These are phyloP conservation scores for Wallacemonas sp. DNA, from an alignment of 208 protist genomes.

Conservation along the genomic window DNA sequence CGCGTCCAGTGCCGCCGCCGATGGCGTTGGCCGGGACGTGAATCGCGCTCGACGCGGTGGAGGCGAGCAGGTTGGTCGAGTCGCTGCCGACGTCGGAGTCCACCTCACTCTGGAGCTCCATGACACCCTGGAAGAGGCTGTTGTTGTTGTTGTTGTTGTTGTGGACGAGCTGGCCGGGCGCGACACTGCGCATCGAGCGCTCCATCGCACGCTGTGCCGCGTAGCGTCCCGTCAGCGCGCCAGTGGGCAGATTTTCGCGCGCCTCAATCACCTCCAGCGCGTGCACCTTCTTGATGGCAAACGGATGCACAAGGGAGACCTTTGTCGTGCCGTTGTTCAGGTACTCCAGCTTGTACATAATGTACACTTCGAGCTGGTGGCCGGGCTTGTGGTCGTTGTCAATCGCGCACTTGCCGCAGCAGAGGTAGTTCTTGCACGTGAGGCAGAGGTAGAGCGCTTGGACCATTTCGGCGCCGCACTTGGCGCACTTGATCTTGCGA, in stretches of 20 bases:
- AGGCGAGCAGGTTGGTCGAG: conserved; percentile 3
- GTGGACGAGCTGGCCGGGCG: not conserved
- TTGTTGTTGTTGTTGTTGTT: no score
- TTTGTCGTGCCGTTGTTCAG: conserved; percentile 28
- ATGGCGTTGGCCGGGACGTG: not conserved
- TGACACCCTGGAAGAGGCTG: conserved; percentile 8
- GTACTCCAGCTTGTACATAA: conserved; percentile 68
- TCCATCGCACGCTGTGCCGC: conserved; percentile 15
- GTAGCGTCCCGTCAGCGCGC: conserved; percentile 48
- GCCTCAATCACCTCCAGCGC: conserved; percentile 78
- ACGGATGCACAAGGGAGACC: conserved; percentile 53
- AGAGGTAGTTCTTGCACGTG: conserved; percentile 49
- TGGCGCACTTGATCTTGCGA: conserved; percentile 53
- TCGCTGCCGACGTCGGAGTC: conserved; percentile 10
- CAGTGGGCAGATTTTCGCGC: conserved; percentile 64
- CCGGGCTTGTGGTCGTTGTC: conserved; percentile 53
- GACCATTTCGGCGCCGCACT: conserved; percentile 58
- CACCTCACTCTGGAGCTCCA: conserved; percentile 14
- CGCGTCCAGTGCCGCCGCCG: not conserved
- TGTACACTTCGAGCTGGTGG: conserved; percentile 62
- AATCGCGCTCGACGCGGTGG: not conserved
- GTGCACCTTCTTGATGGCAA: conserved; percentile 55
- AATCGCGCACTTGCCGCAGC: conserved; percentile 80
- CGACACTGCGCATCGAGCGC: conserved; percentile 20
- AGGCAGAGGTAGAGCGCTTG: conserved; percentile 67